phyloP scores from a whole-genome alignment of 495 filamentous ascomycete species.

The Tetracladium marchalianum region DNA sequence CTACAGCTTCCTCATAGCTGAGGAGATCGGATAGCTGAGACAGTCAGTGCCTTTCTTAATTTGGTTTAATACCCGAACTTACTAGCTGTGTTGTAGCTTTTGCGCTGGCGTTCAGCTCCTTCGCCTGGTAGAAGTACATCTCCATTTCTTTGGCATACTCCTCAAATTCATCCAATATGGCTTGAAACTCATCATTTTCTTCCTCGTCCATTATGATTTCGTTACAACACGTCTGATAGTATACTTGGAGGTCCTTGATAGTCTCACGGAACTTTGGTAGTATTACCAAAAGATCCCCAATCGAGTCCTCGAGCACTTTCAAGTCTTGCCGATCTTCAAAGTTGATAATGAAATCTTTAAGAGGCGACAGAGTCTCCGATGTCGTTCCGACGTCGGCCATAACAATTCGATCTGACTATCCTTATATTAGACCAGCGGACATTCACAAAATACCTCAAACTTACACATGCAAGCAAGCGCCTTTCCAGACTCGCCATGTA shows the following conservation, averaged over 20 bases:
- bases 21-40: slow-evolving; percentile 11
- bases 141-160: slow-evolving; percentile 4
- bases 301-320: slow-evolving; percentile 8
- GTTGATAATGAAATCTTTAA: slow-evolving; percentile 9
- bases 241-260: slow-evolving; percentile 1
- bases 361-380: slow-evolving; percentile 9
- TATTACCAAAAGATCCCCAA: slow-evolving; percentile 12
- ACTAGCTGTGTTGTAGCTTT: slow-evolving; percentile 12
- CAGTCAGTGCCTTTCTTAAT: not conserved
- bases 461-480: slow-evolving; percentile 1
- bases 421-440: not conserved
- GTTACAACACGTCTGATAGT: not conserved
- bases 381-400: slow-evolving; percentile 1
- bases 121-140: slow-evolving; percentile 4
- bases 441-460: too few relatives aligned
- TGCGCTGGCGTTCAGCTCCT: slow-evolving; percentile 3
- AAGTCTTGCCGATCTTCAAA: slow-evolving; percentile 15
- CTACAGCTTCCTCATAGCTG: slow-evolving; percentile 11
- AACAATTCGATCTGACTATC: slow-evolving; percentile 8
- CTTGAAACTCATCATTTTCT: not conserved
- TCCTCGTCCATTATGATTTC: not conserved
- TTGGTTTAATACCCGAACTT: not conserved
- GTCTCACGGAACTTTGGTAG: slow-evolving; percentile 2
- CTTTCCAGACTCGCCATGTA: slow-evolving; percentile 11
- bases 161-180: slow-evolving; percentile 5